Conservation (phyloP, 1,284 basidiomycete species). For the Afroboletus lepidellus region DNA sequence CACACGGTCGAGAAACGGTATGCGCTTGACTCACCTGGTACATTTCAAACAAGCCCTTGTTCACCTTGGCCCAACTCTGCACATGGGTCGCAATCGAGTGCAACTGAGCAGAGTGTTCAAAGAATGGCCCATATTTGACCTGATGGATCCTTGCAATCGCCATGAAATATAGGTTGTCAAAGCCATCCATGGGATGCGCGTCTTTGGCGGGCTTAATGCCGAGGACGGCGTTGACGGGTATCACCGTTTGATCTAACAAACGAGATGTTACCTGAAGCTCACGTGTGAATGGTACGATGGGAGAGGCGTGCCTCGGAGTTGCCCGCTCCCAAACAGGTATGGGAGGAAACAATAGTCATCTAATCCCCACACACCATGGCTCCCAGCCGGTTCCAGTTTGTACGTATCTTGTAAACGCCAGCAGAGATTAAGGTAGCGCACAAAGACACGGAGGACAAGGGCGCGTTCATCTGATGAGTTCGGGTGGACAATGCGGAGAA, state of each 20-base stretch:
- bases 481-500: slow-evolving; percentile 61
- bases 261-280: slow-evolving; percentile 13
- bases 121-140: slow-evolving; percentile 85
- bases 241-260: slow-evolving; percentile 51
- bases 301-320: slow-evolving; percentile 65
- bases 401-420: slow-evolving; percentile 91
- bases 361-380: slow-evolving; percentile 97
- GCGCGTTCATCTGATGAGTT: slow-evolving; percentile 55
- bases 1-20: not conserved
- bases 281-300: slow-evolving; percentile 5
- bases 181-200: slow-evolving; percentile 31
- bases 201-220: slow-evolving; percentile 46
- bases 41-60: slow-evolving; percentile 92
- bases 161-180: slow-evolving; percentile 74
- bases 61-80: slow-evolving; percentile 86
- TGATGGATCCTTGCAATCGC: slow-evolving; percentile 77
- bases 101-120: slow-evolving; percentile 91
- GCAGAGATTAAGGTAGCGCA: slow-evolving; percentile 78
- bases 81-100: slow-evolving; percentile 85
- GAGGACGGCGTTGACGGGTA: slow-evolving; percentile 60
- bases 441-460: slow-evolving; percentile 65
- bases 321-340: slow-evolving; percentile 91
- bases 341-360: slow-evolving; percentile 93
- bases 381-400: slow-evolving; percentile 92
- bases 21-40: slow-evolving; percentile 59